These are phyloP conservation scores for Polyporus tsugae DNA, from an alignment of 1,284 basidiomycete species.

Conservation along the genomic window DNA sequence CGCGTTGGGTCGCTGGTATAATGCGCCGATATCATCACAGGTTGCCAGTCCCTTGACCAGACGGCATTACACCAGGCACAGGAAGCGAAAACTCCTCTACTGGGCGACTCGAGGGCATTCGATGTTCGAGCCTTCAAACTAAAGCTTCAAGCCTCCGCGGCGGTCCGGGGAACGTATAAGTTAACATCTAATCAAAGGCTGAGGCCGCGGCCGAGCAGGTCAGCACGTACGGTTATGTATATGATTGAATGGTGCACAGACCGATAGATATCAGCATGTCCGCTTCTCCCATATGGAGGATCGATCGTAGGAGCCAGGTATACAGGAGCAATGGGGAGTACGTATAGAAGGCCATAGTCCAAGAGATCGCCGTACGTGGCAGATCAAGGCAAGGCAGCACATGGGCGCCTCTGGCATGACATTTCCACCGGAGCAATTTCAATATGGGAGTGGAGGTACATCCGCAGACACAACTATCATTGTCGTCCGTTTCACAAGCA, in stretches of 20 bases:
- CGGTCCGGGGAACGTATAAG: neutral
- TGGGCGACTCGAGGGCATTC: neutral
- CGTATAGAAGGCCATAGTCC: neutral
- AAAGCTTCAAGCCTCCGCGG: too few species aligned
- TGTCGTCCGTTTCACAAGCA: neutral
- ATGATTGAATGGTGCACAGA: neutral
- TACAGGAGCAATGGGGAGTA: neutral
- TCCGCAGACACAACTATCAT: neutral
- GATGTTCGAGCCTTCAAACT: neutral
- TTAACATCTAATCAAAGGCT: neutral
- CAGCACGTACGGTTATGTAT: neutral
- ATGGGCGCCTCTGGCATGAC: neutral
- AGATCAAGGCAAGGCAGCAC: conserved; percentile 1
- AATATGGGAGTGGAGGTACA: neutral
- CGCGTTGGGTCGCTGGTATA: conserved; percentile 1
- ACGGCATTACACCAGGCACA: neutral
- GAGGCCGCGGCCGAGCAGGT: neutral
- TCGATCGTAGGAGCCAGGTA: neutral
- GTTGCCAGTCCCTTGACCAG: conserved; percentile 1
- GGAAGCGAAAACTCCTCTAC: neutral
- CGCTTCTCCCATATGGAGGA: neutral
- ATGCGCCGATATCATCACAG: conserved; percentile 6
- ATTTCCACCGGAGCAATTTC: neutral
- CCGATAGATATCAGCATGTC: neutral
- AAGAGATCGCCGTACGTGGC: neutral